A percentile compares a stretch with the other conserved stretches of the same genome.
Conservation (phyloP, 2,329 filamentous ascomycete species). For the Reticulascus tulasneorum region DNA sequence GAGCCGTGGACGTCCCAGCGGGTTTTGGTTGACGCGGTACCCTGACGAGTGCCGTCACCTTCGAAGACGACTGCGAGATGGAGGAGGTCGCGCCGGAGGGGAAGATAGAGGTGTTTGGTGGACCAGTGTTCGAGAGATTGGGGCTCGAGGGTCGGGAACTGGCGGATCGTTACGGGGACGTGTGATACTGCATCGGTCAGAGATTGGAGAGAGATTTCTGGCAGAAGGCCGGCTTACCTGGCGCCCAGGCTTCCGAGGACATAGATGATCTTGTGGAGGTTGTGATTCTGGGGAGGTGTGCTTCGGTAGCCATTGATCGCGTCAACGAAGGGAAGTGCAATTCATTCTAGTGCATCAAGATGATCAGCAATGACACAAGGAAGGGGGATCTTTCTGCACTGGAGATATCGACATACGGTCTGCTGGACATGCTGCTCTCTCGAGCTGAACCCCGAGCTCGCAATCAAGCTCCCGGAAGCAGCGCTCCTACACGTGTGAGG, state of each 20-base stretch:
- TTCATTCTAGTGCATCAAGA: conserved; percentile 22
- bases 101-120: conserved; percentile 77
- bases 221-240: conserved; percentile 29
- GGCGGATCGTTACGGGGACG: conserved; percentile 81
- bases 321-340: conserved; percentile 36
- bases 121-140: conserved; percentile 73
- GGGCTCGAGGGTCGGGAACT: conserved; percentile 86
- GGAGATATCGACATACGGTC: too few species aligned
- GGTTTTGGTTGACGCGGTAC: conserved; percentile 79
- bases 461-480: too few species aligned
- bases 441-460: too few species aligned
- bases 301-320: conserved; percentile 55
- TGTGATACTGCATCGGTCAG: conserved; percentile 43
- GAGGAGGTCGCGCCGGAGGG: conserved; percentile 84
- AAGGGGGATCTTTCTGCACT: too few species aligned
- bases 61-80: conserved; percentile 92
- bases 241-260: conserved; percentile 38
- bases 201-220: conserved; percentile 7
- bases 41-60: conserved; percentile 81
- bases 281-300: conserved; percentile 33
- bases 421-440: too few species aligned
- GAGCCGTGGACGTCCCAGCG: conserved; percentile 81
- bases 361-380: too few species aligned
- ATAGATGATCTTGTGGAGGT: conserved; percentile 28
- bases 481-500: conserved; percentile 6